These are phyloP conservation scores for Tulasnella sp. DNA, from an alignment of 768 basidiomycete genomes.

Conservation along the genomic window DNA sequence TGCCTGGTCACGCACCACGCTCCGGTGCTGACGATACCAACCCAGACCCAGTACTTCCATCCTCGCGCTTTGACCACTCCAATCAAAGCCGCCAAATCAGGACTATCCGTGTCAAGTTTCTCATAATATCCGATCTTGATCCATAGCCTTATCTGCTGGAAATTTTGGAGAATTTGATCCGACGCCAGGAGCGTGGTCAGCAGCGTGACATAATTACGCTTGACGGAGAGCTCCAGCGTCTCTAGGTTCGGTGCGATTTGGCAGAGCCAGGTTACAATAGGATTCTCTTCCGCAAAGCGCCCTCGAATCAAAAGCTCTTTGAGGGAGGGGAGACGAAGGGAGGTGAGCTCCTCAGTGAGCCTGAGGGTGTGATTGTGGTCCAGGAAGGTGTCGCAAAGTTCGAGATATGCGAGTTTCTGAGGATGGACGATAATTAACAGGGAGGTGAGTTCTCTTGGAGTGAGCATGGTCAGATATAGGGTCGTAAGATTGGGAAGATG, in stretches of 20 bases:
- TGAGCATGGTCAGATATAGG: neutral
- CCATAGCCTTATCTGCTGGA: neutral
- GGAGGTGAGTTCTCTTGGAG: neutral
- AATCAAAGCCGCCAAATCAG: neutral
- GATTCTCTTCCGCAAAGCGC: neutral
- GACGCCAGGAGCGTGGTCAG: neutral
- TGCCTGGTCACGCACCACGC: neutral
- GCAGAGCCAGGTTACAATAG: neutral
- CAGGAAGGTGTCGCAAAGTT: neutral
- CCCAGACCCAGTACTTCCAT: neutral
- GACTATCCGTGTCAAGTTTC: neutral
- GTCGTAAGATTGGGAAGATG: neutral
- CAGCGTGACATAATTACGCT: neutral
- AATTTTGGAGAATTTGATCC: neutral
- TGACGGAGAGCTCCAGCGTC: neutral
- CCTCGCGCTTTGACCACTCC: neutral
- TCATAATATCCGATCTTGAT: neutral
- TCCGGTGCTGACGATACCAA: neutral
- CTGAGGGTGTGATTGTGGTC: neutral
- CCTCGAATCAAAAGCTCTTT: neutral
- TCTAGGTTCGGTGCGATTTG: neutral
- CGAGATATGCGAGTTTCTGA: neutral
- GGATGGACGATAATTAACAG: neutral
- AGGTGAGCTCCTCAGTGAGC: neutral
- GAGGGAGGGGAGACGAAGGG: neutral